A percentile compares a stretch with the other conserved stretches of the same genome.
Evolutionary conservation across 2,329 filamentous ascomycete species (phyloP).

Genomic region (Curvularia spicifera): DNA sequence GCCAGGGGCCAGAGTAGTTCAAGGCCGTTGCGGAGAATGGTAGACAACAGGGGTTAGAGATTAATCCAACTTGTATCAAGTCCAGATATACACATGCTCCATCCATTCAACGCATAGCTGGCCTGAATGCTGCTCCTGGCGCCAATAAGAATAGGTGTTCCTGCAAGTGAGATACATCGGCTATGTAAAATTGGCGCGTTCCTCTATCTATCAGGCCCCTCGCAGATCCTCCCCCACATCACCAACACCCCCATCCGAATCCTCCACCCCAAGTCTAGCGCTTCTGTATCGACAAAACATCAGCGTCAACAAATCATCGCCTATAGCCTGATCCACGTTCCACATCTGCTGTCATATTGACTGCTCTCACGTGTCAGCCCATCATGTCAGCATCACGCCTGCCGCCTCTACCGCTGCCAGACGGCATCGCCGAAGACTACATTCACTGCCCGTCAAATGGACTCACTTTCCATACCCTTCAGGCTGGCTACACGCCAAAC

Average conservation of each 20-base stretch:
- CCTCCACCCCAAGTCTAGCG: neutral
- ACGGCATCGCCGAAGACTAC: conserved; percentile 62
- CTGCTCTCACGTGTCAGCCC: neutral
- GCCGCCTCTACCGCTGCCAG: conserved; percentile 61
- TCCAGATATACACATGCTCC: neutral
- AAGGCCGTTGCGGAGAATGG: neutral
- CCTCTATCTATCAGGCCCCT: neutral
- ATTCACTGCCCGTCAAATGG: conserved; percentile 62
- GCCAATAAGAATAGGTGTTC: neutral
- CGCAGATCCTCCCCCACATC: conserved; percentile 2
- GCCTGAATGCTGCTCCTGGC: neutral
- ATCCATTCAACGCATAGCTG: neutral
- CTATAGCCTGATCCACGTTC: neutral
- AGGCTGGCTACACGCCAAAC: conserved; percentile 55
- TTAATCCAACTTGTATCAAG: neutral
- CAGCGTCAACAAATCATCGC: neutral
- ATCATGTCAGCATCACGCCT: conserved; percentile 24
- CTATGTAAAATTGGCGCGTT: neutral
- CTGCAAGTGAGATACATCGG: neutral
- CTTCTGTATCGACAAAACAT: neutral
- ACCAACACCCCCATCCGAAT: neutral
- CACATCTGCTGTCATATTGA: neutral
- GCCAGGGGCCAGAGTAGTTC: neutral
- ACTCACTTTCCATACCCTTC: conserved; percentile 67
- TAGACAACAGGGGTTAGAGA: neutral